These are phyloP conservation scores for Otatea glauca DNA, from an alignment of 176 grass and related monocot species.

Conservation along the genomic window DNA sequence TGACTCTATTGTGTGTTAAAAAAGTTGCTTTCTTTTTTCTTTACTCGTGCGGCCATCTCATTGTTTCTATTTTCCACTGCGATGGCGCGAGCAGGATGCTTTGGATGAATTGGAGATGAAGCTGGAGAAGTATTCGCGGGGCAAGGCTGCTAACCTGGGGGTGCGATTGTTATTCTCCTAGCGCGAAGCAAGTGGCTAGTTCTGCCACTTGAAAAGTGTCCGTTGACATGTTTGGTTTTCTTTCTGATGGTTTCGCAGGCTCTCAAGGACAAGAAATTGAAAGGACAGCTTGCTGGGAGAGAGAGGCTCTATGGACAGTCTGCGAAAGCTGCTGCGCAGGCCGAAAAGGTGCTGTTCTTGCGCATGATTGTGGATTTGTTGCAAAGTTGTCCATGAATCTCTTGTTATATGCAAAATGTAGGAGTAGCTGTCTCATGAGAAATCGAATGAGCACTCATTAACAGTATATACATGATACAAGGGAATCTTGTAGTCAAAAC, in stretches of 20 bases:
- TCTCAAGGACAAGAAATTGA: conserved; percentile 82
- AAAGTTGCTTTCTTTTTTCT: too few species aligned
- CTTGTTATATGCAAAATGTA: background rate
- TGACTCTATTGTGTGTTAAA: too few species aligned
- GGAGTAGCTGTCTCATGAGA: background rate
- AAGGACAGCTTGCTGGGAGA: conserved; percentile 65
- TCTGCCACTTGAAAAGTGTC: background rate
- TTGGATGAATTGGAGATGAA: conserved; percentile 65
- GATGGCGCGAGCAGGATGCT: conserved; percentile 37
- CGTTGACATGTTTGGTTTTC: conserved; percentile 22
- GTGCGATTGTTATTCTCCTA: conserved; percentile 44
- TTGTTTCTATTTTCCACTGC: background rate
- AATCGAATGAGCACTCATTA: background rate
- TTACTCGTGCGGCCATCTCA: background rate
- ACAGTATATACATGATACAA: background rate
- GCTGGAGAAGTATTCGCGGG: conserved; percentile 72
- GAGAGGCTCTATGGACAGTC: conserved; percentile 79
- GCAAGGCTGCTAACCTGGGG: conserved; percentile 62
- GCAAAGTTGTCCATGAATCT: background rate
- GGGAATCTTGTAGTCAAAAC: conserved; percentile 14
- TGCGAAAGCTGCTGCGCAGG: conserved; percentile 74
- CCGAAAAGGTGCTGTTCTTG: conserved; percentile 64
- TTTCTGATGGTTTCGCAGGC: conserved; percentile 44
- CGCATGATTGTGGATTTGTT: background rate
- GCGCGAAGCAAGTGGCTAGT: background rate